phyloP scores from a whole-genome alignment of 805 yeast species.

The Candida berthetii region DNA sequence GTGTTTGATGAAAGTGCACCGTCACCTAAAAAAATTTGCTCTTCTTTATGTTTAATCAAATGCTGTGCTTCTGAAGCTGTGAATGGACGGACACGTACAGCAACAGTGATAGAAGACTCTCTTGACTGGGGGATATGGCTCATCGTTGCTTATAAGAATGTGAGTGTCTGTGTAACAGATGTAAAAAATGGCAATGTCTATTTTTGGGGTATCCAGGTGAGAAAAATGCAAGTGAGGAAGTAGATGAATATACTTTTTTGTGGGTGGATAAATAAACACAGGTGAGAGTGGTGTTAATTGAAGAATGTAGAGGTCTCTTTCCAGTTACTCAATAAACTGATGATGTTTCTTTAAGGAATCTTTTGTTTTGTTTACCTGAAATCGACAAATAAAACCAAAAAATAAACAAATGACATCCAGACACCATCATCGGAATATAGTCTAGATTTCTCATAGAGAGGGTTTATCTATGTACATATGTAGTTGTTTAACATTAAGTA shows the following conservation, averaged over 20 bases:
- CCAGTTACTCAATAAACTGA: no score
- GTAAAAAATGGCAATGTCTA: no score
- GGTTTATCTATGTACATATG: not conserved
- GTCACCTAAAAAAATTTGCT: slow-evolving; percentile 41
- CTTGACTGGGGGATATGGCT: slow-evolving; percentile 1
- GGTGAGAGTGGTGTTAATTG: no score
- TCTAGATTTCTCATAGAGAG: no score
- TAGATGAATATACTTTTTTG: no score
- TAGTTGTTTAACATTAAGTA: not conserved
- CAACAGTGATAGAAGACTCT: slow-evolving; percentile 64
- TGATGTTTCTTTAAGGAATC: not conserved
- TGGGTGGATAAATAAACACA: no score
- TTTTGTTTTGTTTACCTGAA: not conserved
- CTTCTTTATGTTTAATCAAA: slow-evolving; percentile 33
- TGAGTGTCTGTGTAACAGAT: not conserved
- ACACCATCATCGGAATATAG: not conserved
- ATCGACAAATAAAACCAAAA: not conserved
- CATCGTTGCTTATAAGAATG: not conserved
- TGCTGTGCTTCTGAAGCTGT: slow-evolving; percentile 49
- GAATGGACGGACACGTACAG: slow-evolving; percentile 83
- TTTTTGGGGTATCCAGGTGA: no score
- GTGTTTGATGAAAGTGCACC: slow-evolving; percentile 36
- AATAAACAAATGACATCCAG: not conserved
- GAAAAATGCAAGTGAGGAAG: no score
- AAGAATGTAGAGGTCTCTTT: no score